Evolutionary conservation across 805 yeast species (phyloP).

Genomic region (Pichia rugopelliculosa): DNA sequence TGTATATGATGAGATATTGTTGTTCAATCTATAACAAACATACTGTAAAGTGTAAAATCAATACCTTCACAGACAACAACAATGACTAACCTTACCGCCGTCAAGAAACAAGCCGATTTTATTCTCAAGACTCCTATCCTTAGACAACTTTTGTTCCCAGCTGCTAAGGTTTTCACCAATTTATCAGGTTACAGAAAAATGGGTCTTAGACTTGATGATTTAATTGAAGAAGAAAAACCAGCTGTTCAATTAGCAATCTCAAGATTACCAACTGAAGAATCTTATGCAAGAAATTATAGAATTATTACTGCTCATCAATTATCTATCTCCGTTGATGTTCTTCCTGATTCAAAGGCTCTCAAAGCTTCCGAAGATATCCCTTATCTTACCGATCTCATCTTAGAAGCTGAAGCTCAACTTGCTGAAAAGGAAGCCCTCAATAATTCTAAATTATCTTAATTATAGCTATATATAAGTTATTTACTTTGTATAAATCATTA

Average conservation of each 20-base stretch:
- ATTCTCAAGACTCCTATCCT: conserved; percentile 75
- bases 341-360: conserved; percentile 74
- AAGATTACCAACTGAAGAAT: conserved; percentile 78
- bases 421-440: conserved; percentile 84
- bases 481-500: neutral
- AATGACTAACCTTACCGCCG: conserved; percentile 59
- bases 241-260: conserved; percentile 77
- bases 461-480: neutral
- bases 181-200: conserved; percentile 89
- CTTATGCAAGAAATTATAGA: conserved; percentile 89
- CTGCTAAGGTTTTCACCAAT: conserved; percentile 64
- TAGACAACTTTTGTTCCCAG: conserved; percentile 69
- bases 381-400: conserved; percentile 79
- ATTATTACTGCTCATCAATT: conserved; percentile 87
- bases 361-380: conserved; percentile 74
- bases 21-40: too few species aligned
- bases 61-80: too few species aligned
- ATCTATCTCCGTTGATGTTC: conserved; percentile 72
- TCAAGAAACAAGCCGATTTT: conserved; percentile 68
- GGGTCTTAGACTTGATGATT: conserved; percentile 88
- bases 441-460: conserved; percentile 40
- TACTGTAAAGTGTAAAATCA: too few species aligned
- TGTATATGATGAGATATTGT: neutral
- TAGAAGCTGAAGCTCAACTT: conserved; percentile 92
- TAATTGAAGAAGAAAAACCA: conserved; percentile 82